Base-by-base conservation (phyloP, 306 rosid species). In the Rosa persica region DNA sequence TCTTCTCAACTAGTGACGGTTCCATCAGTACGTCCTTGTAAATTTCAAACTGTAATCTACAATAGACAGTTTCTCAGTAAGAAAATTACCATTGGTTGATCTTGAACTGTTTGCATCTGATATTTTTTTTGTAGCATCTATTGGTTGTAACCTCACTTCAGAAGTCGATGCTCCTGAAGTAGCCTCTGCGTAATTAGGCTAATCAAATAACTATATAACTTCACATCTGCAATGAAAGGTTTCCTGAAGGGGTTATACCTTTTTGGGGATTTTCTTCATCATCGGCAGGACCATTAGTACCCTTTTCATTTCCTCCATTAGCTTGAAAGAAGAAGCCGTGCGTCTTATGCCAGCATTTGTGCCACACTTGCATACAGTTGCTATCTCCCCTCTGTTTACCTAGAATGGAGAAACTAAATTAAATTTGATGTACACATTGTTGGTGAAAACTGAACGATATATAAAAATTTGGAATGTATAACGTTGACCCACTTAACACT, bases 211-310 rank as follows among this genome's bases (percentile, higher is more conserved):
- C 30, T 52, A 1, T 3, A 17, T 44, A 16, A 27, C 27, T 44
- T 25, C 30, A 12, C 19, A n/a, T 77, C n/a, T 15, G 15, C 71
- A 30, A 38, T 17, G 20, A 8, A 36, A 39, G 47, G 71, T 38
- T 66, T 38, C 15, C 22, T 0, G 3, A 17, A 19, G 25, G 16
- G n/a, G 39, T 39, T 19, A 54, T 79, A 79, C 82, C 73, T 39
- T 25, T 54, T 34, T 61, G 51, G 8, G 82, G 71, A 73, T 72
- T 79, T 57, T 79, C 82, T 73, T 73, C 74, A 19, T 79, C 81
- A 42, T 15, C 27, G n/a, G 12, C 64, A 19, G n/a, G 20, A 25
- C 20, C 47, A 38, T 36, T 20, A 13, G 10, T 47, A 15, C 48
- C 68, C 4, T 8, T 74, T 71, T 34, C 4, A 17, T 72, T 72